Evolutionary conservation across 192 early-diverging fungal species (phyloP).

Genomic region (Coemansia sp.): DNA sequence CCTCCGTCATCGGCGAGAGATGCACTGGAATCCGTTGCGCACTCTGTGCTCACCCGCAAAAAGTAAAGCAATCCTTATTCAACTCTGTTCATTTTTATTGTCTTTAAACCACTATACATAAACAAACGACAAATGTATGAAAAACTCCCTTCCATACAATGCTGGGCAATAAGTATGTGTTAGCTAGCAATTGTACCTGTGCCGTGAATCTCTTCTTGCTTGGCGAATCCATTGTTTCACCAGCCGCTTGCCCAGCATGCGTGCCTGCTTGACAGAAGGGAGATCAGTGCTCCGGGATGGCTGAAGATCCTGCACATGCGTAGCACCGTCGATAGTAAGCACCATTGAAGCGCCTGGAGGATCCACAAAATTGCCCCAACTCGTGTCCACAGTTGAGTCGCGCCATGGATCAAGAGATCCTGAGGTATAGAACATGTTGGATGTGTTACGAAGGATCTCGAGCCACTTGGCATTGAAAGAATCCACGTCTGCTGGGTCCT

Average conservation of each 20-base stretch:
- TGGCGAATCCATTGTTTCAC: conserved; percentile 21
- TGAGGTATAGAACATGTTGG: conserved; percentile 60
- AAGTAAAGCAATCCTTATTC: conserved; percentile 56
- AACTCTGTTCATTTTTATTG: background rate
- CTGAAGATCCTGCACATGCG: conserved; percentile 38
- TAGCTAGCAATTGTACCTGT: background rate
- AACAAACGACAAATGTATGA: no score
- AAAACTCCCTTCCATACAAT: no score
- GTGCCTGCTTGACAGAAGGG: conserved; percentile 18
- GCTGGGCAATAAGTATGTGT: background rate
- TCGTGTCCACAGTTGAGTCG: conserved; percentile 46
- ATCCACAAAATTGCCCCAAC: conserved; percentile 14
- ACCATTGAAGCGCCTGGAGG: conserved; percentile 6
- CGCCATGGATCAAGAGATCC: conserved; percentile 65
- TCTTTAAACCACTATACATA: no score
- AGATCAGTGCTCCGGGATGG: conserved; percentile 16
- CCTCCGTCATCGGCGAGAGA: conserved; percentile 74
- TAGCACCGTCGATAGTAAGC: conserved; percentile 33
- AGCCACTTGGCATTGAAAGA: conserved; percentile 41
- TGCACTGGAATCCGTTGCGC: conserved; percentile 77
- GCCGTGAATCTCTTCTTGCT: background rate
- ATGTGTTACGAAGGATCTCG: conserved; percentile 19
- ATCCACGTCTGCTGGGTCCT: conserved; percentile 32
- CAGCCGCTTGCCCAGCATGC: conserved; percentile 19
- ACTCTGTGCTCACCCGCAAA: conserved; percentile 78